These are phyloP conservation scores for Ceratocystis cacaofunesta DNA, from an alignment of 2,329 filamentous ascomycete genomes.

Conservation along the genomic window DNA sequence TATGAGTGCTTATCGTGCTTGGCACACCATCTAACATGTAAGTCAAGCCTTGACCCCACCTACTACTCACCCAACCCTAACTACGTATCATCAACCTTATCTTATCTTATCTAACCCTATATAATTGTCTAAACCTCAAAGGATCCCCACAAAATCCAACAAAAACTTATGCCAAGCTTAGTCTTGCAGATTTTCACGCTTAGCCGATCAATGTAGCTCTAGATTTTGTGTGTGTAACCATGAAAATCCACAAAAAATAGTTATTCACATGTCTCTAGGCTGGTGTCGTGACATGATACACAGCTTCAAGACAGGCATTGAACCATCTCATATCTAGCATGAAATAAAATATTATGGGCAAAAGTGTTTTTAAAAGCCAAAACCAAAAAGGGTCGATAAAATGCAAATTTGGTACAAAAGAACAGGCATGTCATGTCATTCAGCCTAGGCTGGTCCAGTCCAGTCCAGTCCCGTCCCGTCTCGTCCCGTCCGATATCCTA, in stretches of 20 bases:
- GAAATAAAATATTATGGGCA: no score
- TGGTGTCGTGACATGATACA: background rate
- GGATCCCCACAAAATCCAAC: background rate
- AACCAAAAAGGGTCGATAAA: slow-evolving; percentile 13
- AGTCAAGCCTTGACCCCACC: background rate
- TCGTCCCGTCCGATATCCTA: slow-evolving; percentile 5
- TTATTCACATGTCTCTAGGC: background rate
- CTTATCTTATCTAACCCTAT: background rate
- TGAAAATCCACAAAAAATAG: slow-evolving; percentile 2
- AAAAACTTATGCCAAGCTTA: background rate
- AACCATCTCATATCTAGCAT: no score
- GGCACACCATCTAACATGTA: background rate
- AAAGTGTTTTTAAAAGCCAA: slow-evolving; percentile 3
- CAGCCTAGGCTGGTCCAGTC: background rate
- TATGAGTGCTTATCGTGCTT: background rate
- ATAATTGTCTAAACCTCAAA: background rate
- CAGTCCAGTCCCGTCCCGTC: background rate
- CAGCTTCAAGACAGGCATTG: background rate
- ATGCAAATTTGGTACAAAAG: slow-evolving; percentile 17
- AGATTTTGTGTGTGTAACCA: slow-evolving; percentile 5
- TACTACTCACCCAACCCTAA: background rate
- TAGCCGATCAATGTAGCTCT: background rate
- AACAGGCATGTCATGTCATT: slow-evolving; percentile 4
- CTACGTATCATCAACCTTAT: background rate
- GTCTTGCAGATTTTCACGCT: background rate